A percentile compares a stretch with the other conserved stretches of the same genome.
Evolutionary conservation across 148 eudicot species (phyloP).

Genomic region (Fagopyrum tataricum): DNA sequence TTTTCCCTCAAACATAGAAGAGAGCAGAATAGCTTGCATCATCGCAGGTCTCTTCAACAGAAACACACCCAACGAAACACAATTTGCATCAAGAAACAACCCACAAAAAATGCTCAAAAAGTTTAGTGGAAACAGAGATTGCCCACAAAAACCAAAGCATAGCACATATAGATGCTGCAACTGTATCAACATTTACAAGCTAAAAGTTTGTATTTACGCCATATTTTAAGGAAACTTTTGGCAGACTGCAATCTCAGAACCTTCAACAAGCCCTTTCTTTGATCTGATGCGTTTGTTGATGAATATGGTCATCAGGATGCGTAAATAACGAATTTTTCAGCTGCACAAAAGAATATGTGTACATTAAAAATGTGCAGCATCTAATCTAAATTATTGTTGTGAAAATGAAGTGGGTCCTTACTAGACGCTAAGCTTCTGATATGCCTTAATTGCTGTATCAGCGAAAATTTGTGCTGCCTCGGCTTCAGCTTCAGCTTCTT

Average conservation of each 20-base stretch:
- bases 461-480: constrained; percentile 63
- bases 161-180: background rate
- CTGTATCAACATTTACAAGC: constrained; percentile 5
- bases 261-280: background rate
- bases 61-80: background rate
- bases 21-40: background rate
- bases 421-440: constrained; percentile 2
- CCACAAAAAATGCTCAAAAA: too few species aligned
- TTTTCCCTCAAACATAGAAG: too few species aligned
- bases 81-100: background rate
- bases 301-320: background rate
- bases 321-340: background rate
- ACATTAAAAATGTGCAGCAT: background rate
- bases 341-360: background rate
- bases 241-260: background rate
- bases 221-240: background rate
- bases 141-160: background rate
- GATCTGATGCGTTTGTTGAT: background rate
- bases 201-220: constrained; percentile 3
- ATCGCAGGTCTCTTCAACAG: background rate
- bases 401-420: background rate
- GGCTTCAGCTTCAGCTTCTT: constrained; percentile 76
- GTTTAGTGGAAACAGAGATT: background rate
- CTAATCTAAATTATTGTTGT: background rate
- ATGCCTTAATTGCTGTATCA: constrained; percentile 39